Conservation (phyloP, 208 protist species). For the Wallacemonas rigidus region DNA sequence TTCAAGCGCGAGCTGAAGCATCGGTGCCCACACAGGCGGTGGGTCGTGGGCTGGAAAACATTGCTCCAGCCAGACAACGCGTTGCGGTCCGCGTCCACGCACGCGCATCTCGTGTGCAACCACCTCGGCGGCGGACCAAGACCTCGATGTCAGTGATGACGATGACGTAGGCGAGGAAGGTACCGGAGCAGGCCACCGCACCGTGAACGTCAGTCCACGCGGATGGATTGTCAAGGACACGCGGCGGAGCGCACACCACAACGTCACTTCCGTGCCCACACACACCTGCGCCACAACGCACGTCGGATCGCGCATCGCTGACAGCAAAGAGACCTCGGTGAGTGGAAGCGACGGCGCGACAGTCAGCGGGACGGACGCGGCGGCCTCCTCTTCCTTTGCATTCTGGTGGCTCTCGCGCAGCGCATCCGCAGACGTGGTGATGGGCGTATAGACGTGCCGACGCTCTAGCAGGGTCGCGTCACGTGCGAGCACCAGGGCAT, state of each 20-base stretch:
- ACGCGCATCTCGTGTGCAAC: slow-evolving; percentile 19
- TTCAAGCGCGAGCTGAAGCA: slow-evolving; percentile 64
- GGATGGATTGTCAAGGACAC: slow-evolving; percentile 71
- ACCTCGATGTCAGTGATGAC: neutral
- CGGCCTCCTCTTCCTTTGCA: neutral
- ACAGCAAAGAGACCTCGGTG: neutral
- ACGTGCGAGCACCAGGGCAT: slow-evolving; percentile 14
- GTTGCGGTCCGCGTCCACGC: slow-evolving; percentile 7
- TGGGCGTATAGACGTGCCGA: neutral
- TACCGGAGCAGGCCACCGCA: slow-evolving; percentile 79
- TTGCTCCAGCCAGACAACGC: slow-evolving; percentile 58
- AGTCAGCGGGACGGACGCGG: neutral
- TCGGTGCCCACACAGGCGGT: slow-evolving; percentile 57
- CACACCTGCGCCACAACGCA: slow-evolving; percentile 5
- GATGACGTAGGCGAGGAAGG: slow-evolving; percentile 24
- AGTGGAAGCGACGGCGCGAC: slow-evolving; percentile 1
- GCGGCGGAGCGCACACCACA: slow-evolving; percentile 78
- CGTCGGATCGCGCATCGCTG: neutral
- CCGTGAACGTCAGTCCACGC: slow-evolving; percentile 66
- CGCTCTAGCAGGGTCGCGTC: slow-evolving; percentile 13
- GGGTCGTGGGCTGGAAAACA: slow-evolving; percentile 62
- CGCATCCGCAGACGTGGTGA: neutral
- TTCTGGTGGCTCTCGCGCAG: neutral
- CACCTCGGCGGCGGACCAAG: slow-evolving; percentile 11
- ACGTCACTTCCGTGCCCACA: slow-evolving; percentile 38